phyloP scores from a whole-genome alignment of 2,329 filamentous ascomycete genomes.

The Phyllosticta citrichinensis region DNA sequence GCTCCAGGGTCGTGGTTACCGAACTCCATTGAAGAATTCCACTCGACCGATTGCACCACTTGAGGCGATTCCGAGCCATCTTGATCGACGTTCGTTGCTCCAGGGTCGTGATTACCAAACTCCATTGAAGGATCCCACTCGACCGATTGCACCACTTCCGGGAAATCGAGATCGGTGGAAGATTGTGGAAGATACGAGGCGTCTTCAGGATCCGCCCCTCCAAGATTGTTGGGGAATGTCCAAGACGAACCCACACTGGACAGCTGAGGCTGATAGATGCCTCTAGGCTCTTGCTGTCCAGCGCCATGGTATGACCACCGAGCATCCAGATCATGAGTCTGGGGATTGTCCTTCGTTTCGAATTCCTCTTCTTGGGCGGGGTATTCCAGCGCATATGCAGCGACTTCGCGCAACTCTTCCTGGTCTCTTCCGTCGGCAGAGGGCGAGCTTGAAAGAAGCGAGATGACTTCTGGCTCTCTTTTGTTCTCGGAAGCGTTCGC shows the following conservation, averaged over 20 bases:
- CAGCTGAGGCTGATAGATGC: background rate
- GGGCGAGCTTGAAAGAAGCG: background rate
- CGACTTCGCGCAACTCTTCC: background rate
- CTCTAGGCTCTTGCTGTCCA: background rate
- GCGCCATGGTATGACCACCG: background rate
- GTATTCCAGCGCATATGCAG: background rate
- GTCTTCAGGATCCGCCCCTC: background rate
- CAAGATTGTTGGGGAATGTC: background rate
- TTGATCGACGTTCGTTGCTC: background rate
- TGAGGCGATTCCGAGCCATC: background rate
- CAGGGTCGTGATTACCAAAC: background rate
- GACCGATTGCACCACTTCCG: background rate
- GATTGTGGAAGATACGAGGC: background rate
- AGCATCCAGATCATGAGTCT: background rate
- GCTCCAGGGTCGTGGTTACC: background rate
- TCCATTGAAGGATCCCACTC: background rate
- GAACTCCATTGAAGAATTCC: background rate
- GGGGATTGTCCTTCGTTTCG: background rate
- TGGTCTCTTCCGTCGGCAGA: background rate
- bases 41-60: background rate
- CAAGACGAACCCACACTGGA: background rate
- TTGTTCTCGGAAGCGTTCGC: background rate
- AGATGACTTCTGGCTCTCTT: background rate
- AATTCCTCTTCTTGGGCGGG: background rate
- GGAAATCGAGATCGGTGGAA: background rate